A percentile compares a stretch with the other conserved stretches of the same genome.
Evolutionary conservation across 2,329 filamentous ascomycete genomes (phyloP).

Genomic region (Fusarium circinatum): DNA sequence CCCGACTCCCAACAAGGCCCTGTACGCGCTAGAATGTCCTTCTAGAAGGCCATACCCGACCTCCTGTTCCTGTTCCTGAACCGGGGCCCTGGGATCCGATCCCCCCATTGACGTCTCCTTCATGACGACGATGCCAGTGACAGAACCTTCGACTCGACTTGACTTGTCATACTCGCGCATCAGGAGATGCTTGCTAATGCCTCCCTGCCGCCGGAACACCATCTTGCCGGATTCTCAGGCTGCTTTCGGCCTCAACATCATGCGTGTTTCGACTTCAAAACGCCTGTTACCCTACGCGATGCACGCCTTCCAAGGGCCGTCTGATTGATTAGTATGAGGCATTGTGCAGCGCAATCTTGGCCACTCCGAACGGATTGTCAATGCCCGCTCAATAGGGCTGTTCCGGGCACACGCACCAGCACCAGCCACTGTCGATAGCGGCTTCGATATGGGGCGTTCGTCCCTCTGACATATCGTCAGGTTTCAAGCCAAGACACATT

Average conservation of each 20-base stretch:
- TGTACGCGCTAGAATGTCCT: conserved; percentile 43
- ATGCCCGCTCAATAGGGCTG: conserved; percentile 36
- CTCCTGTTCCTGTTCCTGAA: conserved; percentile 35
- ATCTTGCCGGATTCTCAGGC: conserved; percentile 11
- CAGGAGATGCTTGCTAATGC: conserved; percentile 28
- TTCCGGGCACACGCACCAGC: conserved; percentile 13
- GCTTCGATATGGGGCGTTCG: conserved; percentile 2
- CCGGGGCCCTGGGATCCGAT: conserved; percentile 40
- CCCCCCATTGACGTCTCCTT: conserved; percentile 31
- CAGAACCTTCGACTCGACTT: conserved; percentile 11
- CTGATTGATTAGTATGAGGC: conserved; percentile 35
- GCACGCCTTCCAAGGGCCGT: conserved; percentile 19
- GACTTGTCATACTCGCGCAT: conserved; percentile 28
- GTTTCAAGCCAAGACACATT: conserved; percentile 15
- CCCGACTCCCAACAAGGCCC: conserved; percentile 28
- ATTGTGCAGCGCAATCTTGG: conserved; percentile 43
- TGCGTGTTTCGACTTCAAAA: conserved; percentile 37
- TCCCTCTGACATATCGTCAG: conserved; percentile 14
- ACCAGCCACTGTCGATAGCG: conserved; percentile 16
- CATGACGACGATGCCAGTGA: conserved; percentile 37
- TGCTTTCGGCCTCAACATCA: conserved; percentile 29
- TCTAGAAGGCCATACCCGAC: conserved; percentile 43
- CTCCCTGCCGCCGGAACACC: conserved; percentile 26
- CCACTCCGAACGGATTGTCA: conserved; percentile 25
- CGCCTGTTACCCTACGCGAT: conserved; percentile 31